Evolutionary conservation across 441 rosid species (phyloP).

Genomic region (Bruguiera hainesii): DNA sequence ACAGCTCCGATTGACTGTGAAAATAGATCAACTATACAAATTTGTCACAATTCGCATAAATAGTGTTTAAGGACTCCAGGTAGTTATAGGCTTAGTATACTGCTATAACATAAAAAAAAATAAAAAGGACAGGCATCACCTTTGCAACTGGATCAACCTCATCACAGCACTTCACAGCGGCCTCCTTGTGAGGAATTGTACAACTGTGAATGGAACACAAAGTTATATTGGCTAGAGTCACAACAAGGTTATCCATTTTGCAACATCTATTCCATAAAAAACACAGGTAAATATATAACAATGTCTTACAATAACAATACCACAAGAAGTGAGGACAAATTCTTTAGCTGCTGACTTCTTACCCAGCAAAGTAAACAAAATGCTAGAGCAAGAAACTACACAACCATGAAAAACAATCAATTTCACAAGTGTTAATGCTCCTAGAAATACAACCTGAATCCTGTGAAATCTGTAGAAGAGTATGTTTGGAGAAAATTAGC

Average conservation of each 20-base stretch:
- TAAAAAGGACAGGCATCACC: neutral
- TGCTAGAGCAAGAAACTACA: neutral
- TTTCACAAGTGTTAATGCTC: conserved; percentile 5
- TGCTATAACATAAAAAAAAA: neutral
- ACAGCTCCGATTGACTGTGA: conserved; percentile 72
- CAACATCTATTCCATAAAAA: conserved; percentile 3
- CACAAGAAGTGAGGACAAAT: neutral
- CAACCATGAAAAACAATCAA: neutral
- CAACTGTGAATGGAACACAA: conserved; percentile 42
- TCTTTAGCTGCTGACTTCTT: neutral
- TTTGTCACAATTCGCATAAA: neutral
- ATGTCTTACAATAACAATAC: neutral
- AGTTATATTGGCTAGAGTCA: neutral
- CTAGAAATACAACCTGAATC: conserved; percentile 55
- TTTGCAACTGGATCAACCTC: conserved; percentile 85
- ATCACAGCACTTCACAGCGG: conserved; percentile 75
- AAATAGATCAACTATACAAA: conserved; percentile 18
- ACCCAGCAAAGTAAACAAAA: conserved; percentile 12
- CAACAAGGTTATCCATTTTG: neutral
- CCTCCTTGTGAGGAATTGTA: conserved; percentile 94
- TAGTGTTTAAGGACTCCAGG: neutral
- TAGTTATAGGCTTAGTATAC: conserved; percentile 8
- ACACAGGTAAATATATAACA: conserved; percentile 1
- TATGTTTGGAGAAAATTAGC: conserved; percentile 49
- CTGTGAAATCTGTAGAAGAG: conserved; percentile 58